Evolutionary conservation across 805 yeast genomes (phyloP), one percentile per base, ranked within the genome.

Genomic region (Candida arabinofermentans): DNA sequence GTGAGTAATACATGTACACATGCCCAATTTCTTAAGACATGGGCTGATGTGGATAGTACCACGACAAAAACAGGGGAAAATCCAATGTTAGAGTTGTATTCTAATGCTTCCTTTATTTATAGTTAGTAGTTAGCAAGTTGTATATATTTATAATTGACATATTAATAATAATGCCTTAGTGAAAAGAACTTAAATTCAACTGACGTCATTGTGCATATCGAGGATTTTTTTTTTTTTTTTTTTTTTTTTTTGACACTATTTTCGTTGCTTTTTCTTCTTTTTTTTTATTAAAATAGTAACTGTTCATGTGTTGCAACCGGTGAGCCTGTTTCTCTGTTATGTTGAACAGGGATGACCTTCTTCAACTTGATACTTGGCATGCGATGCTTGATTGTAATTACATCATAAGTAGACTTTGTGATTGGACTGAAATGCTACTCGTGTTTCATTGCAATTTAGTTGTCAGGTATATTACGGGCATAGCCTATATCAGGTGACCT

Each of bases 71-170:
- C 77, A 26, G 95, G 96, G 0, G 95, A 86, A 52, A 85, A 84
- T 51, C 95, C 96, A 12, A 79, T 87, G 89, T 59, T 86, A 42
- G 83, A 83, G 39, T 74, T 86, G 45, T 87, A 87, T 58, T 67
- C 72, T 27, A 87, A 87, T 55, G 93, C 86, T 4, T 77, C 84
- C 18, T 86, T 85, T 49, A 68, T 80, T 67, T 70, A 69, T 34
- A 72, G 75, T 41, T 72, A 47, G 54, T 24, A 18, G 18, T 22
- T 16, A 6, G 14, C 24, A 17, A 13, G 14, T 34, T 34, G 21
- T 17, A 24, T 16, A 21, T 26, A 27, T 27, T 8, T 36, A 27
- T 36, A 12, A 12, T 31, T 7, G 4, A 19, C n/a, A n/a, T n/a
- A n/a, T n/a, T n/a, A n/a, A n/a, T n/a, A n/a, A n/a, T n/a, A n/a